Percentiles rank a stretch among this genome's conserved stretches.
These are phyloP conservation scores for Acanthamoeba castellanii DNA, from an alignment of 208 protist genomes.

Conservation along the genomic window DNA sequence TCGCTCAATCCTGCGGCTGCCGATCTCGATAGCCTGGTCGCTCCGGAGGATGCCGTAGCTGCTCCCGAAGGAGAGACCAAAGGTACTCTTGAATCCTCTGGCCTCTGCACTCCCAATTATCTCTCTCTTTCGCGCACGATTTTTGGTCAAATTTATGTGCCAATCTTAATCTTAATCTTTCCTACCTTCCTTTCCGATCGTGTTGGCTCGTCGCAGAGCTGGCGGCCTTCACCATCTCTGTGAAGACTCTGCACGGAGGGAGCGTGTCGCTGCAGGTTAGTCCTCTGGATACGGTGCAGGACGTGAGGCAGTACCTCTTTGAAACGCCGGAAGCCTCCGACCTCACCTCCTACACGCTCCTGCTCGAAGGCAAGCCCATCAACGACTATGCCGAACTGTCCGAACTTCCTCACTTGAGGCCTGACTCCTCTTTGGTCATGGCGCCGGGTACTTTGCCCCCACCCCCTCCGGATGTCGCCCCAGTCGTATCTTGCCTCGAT, in stretches of 20 bases:
- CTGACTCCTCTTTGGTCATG: slow-evolving; percentile 75
- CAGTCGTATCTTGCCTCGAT: too few relatives aligned
- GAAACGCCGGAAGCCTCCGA: slow-evolving; percentile 83
- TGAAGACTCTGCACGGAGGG: slow-evolving; percentile 25
- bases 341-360: slow-evolving; percentile 79
- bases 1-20: too few relatives aligned
- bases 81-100: too few relatives aligned
- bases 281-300: slow-evolving; percentile 76
- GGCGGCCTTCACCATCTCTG: slow-evolving; percentile 11
- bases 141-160: not conserved
- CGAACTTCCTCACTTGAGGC: slow-evolving; percentile 41
- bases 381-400: slow-evolving; percentile 80
- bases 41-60: too few relatives aligned
- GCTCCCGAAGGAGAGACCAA: too few relatives aligned
- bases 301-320: slow-evolving; percentile 82
- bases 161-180: not conserved
- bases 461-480: too few relatives aligned
- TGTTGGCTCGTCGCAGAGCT: not conserved
- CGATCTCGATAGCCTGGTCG: too few relatives aligned
- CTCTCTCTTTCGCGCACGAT: too few relatives aligned
- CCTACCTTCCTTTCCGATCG: not conserved
- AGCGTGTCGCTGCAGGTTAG: slow-evolving; percentile 70
- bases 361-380: slow-evolving; percentile 53
- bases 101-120: too few relatives aligned
- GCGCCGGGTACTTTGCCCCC: not conserved